Conservation (phyloP, 139 green algal species). For the Pseudopediastrum boryanum region DNA sequence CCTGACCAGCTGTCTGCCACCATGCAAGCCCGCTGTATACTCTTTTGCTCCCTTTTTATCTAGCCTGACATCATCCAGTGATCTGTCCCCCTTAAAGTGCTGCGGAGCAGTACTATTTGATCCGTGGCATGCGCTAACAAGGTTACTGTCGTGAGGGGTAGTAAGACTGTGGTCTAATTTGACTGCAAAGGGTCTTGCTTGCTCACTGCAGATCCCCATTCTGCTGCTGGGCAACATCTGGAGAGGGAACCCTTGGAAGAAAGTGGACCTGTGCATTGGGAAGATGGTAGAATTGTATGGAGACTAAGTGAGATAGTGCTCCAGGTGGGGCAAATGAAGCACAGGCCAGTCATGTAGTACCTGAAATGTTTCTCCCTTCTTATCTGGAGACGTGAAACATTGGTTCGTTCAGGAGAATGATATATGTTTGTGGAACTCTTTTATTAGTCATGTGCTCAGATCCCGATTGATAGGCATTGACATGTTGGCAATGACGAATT, state of each 20-base stretch:
- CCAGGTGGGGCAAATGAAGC: no score
- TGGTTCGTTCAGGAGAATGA: background rate
- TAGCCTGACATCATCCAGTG: no score
- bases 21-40: no score
- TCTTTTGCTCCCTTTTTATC: no score
- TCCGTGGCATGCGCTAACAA: no score
- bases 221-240: slow-evolving; percentile 13
- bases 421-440: background rate
- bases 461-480: background rate
- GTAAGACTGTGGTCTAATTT: no score
- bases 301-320: no score
- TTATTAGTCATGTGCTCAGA: background rate
- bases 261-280: slow-evolving; percentile 31
- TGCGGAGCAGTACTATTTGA: no score
- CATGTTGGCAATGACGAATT: background rate
- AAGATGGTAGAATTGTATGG: slow-evolving; percentile 30
- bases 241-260: slow-evolving; percentile 25
- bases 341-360: background rate
- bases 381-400: background rate
- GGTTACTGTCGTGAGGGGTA: no score
- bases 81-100: no score
- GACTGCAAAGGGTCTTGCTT: no score
- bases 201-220: background rate
- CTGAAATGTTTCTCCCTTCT: background rate
- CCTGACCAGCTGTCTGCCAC: no score